Base-by-base conservation (phyloP, 495 filamentous ascomycete species). In the Darksidea phi region DNA sequence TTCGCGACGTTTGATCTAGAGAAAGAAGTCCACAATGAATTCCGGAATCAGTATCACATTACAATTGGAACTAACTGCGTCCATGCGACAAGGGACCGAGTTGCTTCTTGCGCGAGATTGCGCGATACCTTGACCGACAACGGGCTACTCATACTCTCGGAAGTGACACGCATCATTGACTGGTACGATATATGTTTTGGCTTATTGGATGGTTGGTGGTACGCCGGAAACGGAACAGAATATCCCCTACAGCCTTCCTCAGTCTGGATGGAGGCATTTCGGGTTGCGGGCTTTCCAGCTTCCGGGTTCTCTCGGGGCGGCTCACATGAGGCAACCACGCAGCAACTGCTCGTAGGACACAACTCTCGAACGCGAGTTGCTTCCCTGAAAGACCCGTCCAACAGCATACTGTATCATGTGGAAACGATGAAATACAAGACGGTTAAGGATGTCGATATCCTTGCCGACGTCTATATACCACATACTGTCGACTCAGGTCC, bases 31-130 rank as follows among this genome's bases (percentile, higher is more conserved):
- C 28, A 4, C 3, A 10, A 32, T 3, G 28, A 32, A 3, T 10
- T 32, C 3, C 4, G 3, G 28, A 10, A 10, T 4, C 3, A 32
- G 28, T 10, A 32, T 10, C 48, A 80, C 41, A 49, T 72, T 13
- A 67, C 78, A 21, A 63, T 81, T 15, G 67, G 72, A 1, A 75
- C 72, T 12, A 78, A 78, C 53, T 76, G 75, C 53, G 67, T 80
- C 36, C 78, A 81, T 51, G 77, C 78, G 0, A 80, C 78, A 0
- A 65, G 66, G 11, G 67, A 69, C 52, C 62, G 76, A 12, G 61
- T 8, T 11, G 6, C 0, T 18, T 53, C 64, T 2, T 1, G 5
- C 3, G 1, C 1, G n/a, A 8, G 45, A 12, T 17, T 52, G 0
- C 42, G 18, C 3, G 1, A 21, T 12, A 56, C 43, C 41, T 26